These are phyloP conservation scores for Scedosporium boydii DNA, from an alignment of 2,329 filamentous ascomycete species.

Conservation along the genomic window DNA sequence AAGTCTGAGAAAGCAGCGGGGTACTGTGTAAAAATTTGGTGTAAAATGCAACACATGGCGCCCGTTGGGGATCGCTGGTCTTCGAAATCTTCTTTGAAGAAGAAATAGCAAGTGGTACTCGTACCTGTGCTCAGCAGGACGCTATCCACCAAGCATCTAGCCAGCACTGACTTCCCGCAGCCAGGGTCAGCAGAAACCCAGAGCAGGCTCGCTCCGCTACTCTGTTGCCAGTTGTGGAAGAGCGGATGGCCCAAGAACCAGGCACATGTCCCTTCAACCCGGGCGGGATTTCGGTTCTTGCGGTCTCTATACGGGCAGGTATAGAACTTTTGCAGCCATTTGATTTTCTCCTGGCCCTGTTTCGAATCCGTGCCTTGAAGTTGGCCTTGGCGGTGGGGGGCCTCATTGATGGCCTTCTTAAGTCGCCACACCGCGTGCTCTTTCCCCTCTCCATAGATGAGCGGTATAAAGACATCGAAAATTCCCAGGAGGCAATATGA, in stretches of 20 bases:
- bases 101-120: slow-evolving; percentile 28
- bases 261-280: slow-evolving; percentile 12
- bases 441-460: slow-evolving; percentile 12
- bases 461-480: slow-evolving; percentile 11
- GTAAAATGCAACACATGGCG: slow-evolving; percentile 25
- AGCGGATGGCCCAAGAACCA: slow-evolving; percentile 12
- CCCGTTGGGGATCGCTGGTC: slow-evolving; percentile 19
- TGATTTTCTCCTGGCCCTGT: background rate
- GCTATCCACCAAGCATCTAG: slow-evolving; percentile 23
- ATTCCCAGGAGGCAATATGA: slow-evolving; percentile 13
- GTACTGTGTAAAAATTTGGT: slow-evolving; percentile 24
- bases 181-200: slow-evolving; percentile 33
- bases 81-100: slow-evolving; percentile 33
- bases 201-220: slow-evolving; percentile 11
- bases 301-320: slow-evolving; percentile 14
- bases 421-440: slow-evolving; percentile 21
- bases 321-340: background rate
- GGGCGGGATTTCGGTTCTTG: slow-evolving; percentile 21
- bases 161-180: slow-evolving; percentile 33
- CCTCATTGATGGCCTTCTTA: slow-evolving; percentile 19
- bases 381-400: background rate
- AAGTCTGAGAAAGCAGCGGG: slow-evolving; percentile 13
- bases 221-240: slow-evolving; percentile 13
- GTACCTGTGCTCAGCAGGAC: slow-evolving; percentile 11
- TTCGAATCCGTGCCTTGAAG: background rate